Conservation (phyloP, 768 basidiomycete genomes). For the Daedaleopsis nitida region DNA sequence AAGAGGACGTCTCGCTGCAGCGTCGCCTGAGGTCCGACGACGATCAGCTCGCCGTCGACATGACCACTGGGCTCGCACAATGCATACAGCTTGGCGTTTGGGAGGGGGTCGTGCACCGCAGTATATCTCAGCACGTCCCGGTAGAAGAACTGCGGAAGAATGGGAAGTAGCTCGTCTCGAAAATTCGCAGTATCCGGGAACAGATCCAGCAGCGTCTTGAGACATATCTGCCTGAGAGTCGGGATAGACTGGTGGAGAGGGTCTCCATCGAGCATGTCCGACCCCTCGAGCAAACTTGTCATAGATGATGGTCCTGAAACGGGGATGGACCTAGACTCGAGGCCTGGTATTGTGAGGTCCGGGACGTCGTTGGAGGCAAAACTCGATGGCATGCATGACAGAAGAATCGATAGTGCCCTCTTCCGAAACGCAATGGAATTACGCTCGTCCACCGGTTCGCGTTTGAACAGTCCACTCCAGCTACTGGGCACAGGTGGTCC, state of each 20-base stretch:
- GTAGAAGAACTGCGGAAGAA: conserved; percentile 60
- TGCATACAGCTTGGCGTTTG: conserved; percentile 48
- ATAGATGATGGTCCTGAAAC: not conserved
- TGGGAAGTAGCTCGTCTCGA: conserved; percentile 45
- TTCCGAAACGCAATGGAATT: conserved; percentile 47
- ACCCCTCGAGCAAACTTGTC: not conserved
- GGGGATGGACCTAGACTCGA: not conserved
- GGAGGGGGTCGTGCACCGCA: conserved; percentile 59
- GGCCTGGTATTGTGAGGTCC: not conserved
- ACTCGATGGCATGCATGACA: conserved; percentile 34
- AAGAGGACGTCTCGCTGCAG: conserved; percentile 47
- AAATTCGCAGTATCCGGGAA: conserved; percentile 42
- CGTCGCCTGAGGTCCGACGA: conserved; percentile 56
- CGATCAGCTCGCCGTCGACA: conserved; percentile 62
- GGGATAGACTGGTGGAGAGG: conserved; percentile 40
- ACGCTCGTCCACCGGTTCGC: conserved; percentile 30
- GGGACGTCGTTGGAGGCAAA: conserved; percentile 20
- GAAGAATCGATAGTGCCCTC: conserved; percentile 55
- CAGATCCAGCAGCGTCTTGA: conserved; percentile 45
- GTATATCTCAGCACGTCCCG: conserved; percentile 59
- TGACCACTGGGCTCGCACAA: conserved; percentile 54
- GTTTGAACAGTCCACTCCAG: conserved; percentile 45
- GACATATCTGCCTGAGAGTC: conserved; percentile 57
- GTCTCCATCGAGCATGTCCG: conserved; percentile 2
- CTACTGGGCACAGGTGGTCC: conserved; percentile 48